These are phyloP conservation scores for Plasmodium blacklocki DNA, from an alignment of 169 alveolate genomes.

Conservation along the genomic window DNA sequence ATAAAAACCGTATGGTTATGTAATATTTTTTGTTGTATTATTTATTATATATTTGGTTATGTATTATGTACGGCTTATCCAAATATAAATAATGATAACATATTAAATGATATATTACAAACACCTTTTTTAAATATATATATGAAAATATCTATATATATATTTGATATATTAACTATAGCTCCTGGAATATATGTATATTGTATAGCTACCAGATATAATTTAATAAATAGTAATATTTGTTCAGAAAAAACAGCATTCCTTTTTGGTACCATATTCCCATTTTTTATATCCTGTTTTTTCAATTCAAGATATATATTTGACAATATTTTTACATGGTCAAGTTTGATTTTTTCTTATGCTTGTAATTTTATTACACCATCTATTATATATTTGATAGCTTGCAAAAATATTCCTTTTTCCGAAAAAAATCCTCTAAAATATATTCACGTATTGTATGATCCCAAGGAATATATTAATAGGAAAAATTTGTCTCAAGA, in stretches of 20 bases:
- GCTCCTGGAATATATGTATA: slow-evolving; percentile 84
- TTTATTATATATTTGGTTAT: slow-evolving; percentile 81
- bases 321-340: slow-evolving; percentile 73
- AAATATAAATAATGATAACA: slow-evolving; percentile 58
- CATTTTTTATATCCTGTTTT: slow-evolving; percentile 81
- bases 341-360: slow-evolving; percentile 74
- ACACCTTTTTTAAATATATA: slow-evolving; percentile 67
- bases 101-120: slow-evolving; percentile 72
- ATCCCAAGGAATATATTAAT: slow-evolving; percentile 58
- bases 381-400: slow-evolving; percentile 75
- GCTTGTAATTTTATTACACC: slow-evolving; percentile 76
- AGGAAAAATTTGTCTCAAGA: slow-evolving; percentile 8
- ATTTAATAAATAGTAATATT: slow-evolving; percentile 82
- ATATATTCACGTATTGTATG: slow-evolving; percentile 53
- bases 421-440: slow-evolving; percentile 66
- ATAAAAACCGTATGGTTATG: slow-evolving; percentile 81
- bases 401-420: slow-evolving; percentile 75
- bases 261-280: slow-evolving; percentile 81
- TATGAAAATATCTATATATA: slow-evolving; percentile 74
- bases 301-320: slow-evolving; percentile 69
- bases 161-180: slow-evolving; percentile 80
- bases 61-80: slow-evolving; percentile 77
- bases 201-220: slow-evolving; percentile 82
- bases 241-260: slow-evolving; percentile 77
- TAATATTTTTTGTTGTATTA: slow-evolving; percentile 78